Percentiles rank a stretch among this genome's conserved stretches.
Evolutionary conservation across 305 asterid species (phyloP).

Genomic region (Fraxinus nigra): DNA sequence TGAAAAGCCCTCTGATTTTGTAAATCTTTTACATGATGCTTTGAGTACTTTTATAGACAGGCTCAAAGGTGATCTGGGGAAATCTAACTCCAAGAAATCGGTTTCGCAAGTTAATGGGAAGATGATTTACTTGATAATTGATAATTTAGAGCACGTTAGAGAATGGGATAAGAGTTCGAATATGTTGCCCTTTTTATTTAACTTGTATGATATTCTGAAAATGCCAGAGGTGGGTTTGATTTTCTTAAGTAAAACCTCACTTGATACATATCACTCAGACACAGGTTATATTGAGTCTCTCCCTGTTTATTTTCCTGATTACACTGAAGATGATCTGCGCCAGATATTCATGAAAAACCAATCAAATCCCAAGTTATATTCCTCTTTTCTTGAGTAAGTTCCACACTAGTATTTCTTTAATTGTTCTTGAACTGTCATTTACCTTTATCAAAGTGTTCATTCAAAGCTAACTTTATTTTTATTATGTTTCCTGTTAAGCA

Average conservation of each 20-base stretch:
- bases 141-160: constrained; percentile 61
- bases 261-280: constrained; percentile 62
- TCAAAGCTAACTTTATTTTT: constrained; percentile 2
- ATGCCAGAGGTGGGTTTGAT: constrained; percentile 81
- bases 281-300: constrained; percentile 71
- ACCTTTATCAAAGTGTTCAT: constrained; percentile 2
- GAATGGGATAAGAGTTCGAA: constrained; percentile 73
- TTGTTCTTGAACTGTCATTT: constrained; percentile 2
- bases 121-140: constrained; percentile 82
- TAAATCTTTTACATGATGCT: constrained; percentile 67
- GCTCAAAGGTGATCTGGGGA: constrained; percentile 28
- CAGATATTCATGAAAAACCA: constrained; percentile 63
- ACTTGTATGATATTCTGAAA: constrained; percentile 62
- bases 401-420: not conserved
- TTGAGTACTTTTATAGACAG: constrained; percentile 44
- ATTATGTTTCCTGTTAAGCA: constrained; percentile 37
- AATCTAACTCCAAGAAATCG: not conserved
- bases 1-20: constrained; percentile 86
- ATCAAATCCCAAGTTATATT: constrained; percentile 59
- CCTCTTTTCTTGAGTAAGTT: constrained; percentile 84
- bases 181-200: constrained; percentile 61
- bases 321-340: constrained; percentile 70
- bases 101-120: constrained; percentile 45
- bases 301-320: constrained; percentile 77
- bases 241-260: constrained; percentile 68